These are phyloP conservation scores for Cordyceps militaris DNA, from an alignment of 2,329 filamentous ascomycete genomes.

Conservation along the genomic window DNA sequence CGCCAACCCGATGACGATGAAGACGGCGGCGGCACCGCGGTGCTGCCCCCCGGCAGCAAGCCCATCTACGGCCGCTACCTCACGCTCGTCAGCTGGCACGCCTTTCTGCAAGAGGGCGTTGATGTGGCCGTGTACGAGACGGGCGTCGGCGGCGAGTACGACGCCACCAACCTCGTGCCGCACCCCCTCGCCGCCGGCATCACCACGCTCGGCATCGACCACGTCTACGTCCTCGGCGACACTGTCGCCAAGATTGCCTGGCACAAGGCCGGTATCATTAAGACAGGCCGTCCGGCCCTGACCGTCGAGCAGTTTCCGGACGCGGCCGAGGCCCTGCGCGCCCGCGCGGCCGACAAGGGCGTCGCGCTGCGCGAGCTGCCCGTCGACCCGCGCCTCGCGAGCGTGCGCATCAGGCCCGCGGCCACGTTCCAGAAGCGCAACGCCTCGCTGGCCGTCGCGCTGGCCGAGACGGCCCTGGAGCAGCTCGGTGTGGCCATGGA, in stretches of 20 bases:
- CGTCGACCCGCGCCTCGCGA: conserved; percentile 37
- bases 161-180: conserved; percentile 61
- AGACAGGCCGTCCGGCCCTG: conserved; percentile 50
- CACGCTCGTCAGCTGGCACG: conserved; percentile 60
- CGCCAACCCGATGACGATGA: no score
- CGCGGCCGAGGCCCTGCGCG: conserved; percentile 38
- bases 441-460: conserved; percentile 43
- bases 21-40: conserved; percentile 7
- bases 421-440: conserved; percentile 55
- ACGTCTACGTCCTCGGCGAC: conserved; percentile 54
- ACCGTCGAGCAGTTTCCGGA: conserved; percentile 45
- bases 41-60: conserved; percentile 32
- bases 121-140: conserved; percentile 59
- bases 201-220: conserved; percentile 62
- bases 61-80: conserved; percentile 56
- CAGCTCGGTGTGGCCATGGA: conserved; percentile 32
- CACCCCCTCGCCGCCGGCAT: conserved; percentile 53
- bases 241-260: conserved; percentile 62
- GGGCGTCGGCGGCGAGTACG: conserved; percentile 60
- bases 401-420: conserved; percentile 43
- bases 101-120: conserved; percentile 56
- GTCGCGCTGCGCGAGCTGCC: conserved; percentile 41
- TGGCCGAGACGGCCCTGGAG: conserved; percentile 43
- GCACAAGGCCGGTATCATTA: conserved; percentile 70
- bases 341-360: conserved; percentile 46